These are phyloP conservation scores for Paecilomyces dactylethromorphus DNA, from an alignment of 2,329 filamentous ascomycete species.

Conservation along the genomic window DNA sequence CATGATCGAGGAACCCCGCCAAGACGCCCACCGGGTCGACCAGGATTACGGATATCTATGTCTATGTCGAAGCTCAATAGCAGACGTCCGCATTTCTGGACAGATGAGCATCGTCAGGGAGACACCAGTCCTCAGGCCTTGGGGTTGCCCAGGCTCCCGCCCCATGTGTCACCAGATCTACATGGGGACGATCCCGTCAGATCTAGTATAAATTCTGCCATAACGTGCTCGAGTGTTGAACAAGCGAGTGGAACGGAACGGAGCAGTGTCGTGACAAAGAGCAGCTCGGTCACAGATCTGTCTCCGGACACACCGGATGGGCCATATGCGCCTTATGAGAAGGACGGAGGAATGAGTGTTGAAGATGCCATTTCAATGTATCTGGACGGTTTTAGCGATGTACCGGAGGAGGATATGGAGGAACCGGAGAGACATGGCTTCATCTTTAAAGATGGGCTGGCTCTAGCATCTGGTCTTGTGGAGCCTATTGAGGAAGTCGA, in stretches of 20 bases:
- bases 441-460: neutral
- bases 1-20: conserved; percentile 10
- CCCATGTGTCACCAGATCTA: conserved; percentile 22
- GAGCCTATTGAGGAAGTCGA: neutral
- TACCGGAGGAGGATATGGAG: conserved; percentile 23
- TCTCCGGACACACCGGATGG: conserved; percentile 57
- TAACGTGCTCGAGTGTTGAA: conserved; percentile 55
- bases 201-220: conserved; percentile 53
- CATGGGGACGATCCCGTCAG: conserved; percentile 34
- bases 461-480: neutral
- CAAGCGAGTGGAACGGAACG: conserved; percentile 64
- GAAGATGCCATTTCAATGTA: conserved; percentile 58
- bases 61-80: conserved; percentile 27
- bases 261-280: conserved; percentile 74
- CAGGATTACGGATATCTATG: conserved; percentile 28
- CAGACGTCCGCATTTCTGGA: conserved; percentile 19
- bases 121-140: conserved; percentile 17
- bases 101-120: conserved; percentile 18
- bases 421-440: neutral
- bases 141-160: conserved; percentile 23
- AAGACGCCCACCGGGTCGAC: conserved; percentile 18
- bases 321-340: conserved; percentile 57
- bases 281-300: conserved; percentile 64
- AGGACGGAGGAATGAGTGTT: conserved; percentile 49
- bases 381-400: conserved; percentile 49